These are phyloP conservation scores for Cladorrhinum sp. DNA, from an alignment of 2,329 filamentous ascomycete species.

Conservation along the genomic window DNA sequence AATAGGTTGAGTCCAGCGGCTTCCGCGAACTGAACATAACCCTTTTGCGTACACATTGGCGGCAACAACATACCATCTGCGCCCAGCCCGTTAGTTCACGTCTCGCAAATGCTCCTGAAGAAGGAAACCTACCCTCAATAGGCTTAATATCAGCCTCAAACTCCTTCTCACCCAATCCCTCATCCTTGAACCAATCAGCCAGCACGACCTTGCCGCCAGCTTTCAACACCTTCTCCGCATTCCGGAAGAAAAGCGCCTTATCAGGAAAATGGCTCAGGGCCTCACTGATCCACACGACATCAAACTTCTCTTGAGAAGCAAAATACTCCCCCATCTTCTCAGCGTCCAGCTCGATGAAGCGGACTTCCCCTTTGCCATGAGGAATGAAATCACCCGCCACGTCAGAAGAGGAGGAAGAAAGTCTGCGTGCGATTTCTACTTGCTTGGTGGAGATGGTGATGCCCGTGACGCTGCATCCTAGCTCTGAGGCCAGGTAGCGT, in stretches of 20 bases:
- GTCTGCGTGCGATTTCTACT: conserved; percentile 54
- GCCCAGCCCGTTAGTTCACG: not conserved
- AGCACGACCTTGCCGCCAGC: conserved; percentile 52
- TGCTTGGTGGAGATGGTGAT: conserved; percentile 59
- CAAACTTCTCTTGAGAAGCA: conserved; percentile 40
- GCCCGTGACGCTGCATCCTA: conserved; percentile 53
- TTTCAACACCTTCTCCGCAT: conserved; percentile 47
- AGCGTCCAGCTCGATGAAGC: conserved; percentile 58
- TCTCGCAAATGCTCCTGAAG: too few species aligned
- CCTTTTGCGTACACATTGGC: conserved; percentile 50
- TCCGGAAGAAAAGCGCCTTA: conserved; percentile 56
- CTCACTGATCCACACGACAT: conserved; percentile 61
- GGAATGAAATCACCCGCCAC: conserved; percentile 34
- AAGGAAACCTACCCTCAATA: conserved; percentile 55
- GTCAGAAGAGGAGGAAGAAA: conserved; percentile 28
- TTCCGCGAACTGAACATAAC: conserved; percentile 50
- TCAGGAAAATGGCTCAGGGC: conserved; percentile 59
- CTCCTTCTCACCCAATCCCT: conserved; percentile 41
- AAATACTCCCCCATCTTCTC: conserved; percentile 58
- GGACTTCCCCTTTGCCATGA: conserved; percentile 46
- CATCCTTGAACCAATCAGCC: conserved; percentile 61
- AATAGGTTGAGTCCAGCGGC: conserved; percentile 46
- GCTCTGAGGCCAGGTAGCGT: conserved; percentile 50
- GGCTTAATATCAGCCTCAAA: conserved; percentile 54
- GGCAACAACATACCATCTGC: conserved; percentile 60